Evolutionary conservation across 2,329 filamentous ascomycete species (phyloP).

Genomic region (Aspergillus caelatus): DNA sequence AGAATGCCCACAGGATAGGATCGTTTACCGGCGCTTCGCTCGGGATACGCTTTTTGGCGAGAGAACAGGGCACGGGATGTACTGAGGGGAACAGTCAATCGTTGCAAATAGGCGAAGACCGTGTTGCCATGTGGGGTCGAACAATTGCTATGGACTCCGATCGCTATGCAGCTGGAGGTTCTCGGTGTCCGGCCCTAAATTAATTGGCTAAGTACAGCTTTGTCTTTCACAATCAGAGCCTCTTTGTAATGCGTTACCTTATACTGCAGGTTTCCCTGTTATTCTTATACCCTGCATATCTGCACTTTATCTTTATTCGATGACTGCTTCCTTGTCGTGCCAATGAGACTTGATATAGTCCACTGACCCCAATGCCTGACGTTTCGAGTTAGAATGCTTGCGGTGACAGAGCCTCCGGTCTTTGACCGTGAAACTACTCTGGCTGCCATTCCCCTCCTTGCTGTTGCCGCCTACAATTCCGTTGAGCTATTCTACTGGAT

Average conservation of each 20-base stretch:
- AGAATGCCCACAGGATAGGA: not conserved
- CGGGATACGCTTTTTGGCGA: not conserved
- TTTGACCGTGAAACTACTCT: not conserved
- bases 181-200: not conserved
- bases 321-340: not conserved
- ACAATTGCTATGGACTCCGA: not conserved
- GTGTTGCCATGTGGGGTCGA: not conserved
- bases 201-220: not conserved
- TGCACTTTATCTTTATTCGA: not conserved
- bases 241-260: not conserved
- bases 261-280: not conserved
- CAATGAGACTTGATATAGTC: not conserved
- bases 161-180: not conserved
- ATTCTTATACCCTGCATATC: not conserved
- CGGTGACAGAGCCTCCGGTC: not conserved
- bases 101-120: not conserved
- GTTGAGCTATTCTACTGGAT: constrained; percentile 47
- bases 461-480: constrained; percentile 40
- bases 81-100: not conserved
- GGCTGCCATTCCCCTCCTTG: constrained; percentile 9
- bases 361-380: not conserved
- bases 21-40: not conserved
- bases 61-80: not conserved
- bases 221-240: not conserved
- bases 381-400: not conserved